A percentile compares a stretch with the other conserved stretches of the same genome.
Evolutionary conservation across 2,329 filamentous ascomycete species (phyloP).

Genomic region (Ophiocordyceps camponoti-leonardi): DNA sequence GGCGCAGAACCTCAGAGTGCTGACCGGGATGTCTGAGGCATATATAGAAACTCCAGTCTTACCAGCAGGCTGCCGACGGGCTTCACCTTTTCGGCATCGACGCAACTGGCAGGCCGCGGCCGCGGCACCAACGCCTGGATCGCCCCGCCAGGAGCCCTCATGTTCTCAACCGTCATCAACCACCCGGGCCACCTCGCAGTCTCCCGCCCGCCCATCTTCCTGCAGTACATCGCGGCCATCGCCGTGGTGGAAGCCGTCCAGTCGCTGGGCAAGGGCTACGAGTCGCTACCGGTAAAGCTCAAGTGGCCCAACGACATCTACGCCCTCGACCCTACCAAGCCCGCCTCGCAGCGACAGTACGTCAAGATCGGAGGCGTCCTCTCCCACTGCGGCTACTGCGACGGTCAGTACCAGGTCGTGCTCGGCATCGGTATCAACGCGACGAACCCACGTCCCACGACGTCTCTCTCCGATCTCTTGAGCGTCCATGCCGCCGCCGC

Average conservation of each 20-base stretch:
- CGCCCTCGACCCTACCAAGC: conserved; percentile 44
- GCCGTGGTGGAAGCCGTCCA: conserved; percentile 74
- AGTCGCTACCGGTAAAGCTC: conserved; percentile 59
- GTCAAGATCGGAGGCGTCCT: conserved; percentile 90
- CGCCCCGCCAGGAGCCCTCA: conserved; percentile 66
- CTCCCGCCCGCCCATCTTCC: conserved; percentile 69
- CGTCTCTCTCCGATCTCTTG: conserved; percentile 62
- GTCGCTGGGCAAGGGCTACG: conserved; percentile 61
- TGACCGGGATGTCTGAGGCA: too few relatives aligned
- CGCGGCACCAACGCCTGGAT: conserved; percentile 92
- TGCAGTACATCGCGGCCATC: conserved; percentile 84
- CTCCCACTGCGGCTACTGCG: conserved; percentile 70
- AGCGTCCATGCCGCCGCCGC: conserved; percentile 12
- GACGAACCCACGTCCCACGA: conserved; percentile 70
- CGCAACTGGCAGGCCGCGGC: conserved; percentile 74
- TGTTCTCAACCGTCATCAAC: conserved; percentile 78
- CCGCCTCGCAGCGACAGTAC: conserved; percentile 33
- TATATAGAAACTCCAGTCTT: conserved; percentile 52
- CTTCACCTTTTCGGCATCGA: conserved; percentile 77
- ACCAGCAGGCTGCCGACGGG: conserved; percentile 63
- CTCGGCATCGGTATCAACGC: conserved; percentile 79
- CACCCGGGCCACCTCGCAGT: conserved; percentile 59
- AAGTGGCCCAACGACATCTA: conserved; percentile 99
- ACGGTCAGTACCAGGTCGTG: conserved; percentile 66
- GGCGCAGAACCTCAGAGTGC: too few relatives aligned